Base-by-base conservation (phyloP, 495 filamentous ascomycete genomes). In the Hypoxylon perforatum region DNA sequence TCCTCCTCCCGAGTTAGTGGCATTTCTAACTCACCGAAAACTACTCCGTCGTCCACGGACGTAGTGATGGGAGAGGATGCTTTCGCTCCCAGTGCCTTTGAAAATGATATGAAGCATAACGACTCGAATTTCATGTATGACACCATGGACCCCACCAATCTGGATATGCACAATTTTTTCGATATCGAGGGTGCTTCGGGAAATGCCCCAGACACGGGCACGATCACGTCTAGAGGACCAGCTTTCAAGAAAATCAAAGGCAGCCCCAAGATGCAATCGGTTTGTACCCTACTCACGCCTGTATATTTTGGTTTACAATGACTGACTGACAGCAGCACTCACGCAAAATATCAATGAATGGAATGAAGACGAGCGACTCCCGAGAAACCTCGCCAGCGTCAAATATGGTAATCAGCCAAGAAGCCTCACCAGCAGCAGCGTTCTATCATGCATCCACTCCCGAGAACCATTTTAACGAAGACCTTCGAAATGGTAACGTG, bases 121-220 rank as follows among this genome's bases (percentile, higher is more conserved):
- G 69, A 65, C 8, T 5, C 52, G 45, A 60, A 57, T 19, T 67
- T 64, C 50, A 45, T 46, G 53, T 63, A 65, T 30, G 64, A 63
- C 39, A 57, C 68, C 15, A 21, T 61, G 18, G 68, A 73, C 45
- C 50, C 61, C 0, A 54, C 63, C 7, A 45, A 58, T 3, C 50
- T 65, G 44, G 64, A 71, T 14, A 89, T 91, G 87, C 83, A 87
- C 65, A 80, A 85, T 35, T 82, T 85, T 19, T 90, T 91, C 67
- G 87, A 91, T 65, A 90, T 92, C 71, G 87, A 90, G 23, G 89
- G 87, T 65, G 88, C 88, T 14, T 85, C 87, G 25, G 56, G 25
- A 19, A 63, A 57, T 41, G 15, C 57, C 8, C 46, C 56, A 4
- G 63, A 61, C 7, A 33, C 30, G 7, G 7, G 30, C 30, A 33